Percentiles rank a stretch among this genome's conserved stretches.
Conservation (phyloP, 352 stramenopile species). For the Globisporangium polare region DNA sequence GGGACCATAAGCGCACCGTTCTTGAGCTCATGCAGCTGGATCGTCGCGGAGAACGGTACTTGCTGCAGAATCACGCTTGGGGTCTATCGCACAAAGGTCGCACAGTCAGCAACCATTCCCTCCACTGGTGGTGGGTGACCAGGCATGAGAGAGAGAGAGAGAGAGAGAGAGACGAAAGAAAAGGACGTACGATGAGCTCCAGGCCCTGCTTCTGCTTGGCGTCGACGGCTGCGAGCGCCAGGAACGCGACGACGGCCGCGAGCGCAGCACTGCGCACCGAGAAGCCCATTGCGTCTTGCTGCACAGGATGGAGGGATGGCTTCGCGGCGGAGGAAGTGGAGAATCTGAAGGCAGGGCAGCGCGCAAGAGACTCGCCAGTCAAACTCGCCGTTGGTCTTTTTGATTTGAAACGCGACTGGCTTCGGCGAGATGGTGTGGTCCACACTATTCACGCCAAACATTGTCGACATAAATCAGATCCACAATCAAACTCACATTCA, state of each 20-base stretch:
- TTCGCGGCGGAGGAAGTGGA: not conserved
- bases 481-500: too few species aligned
- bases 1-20: conserved; percentile 37
- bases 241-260: not conserved
- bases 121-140: not conserved
- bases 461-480: not conserved
- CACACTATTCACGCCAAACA: not conserved
- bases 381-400: not conserved
- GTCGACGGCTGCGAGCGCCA: not conserved
- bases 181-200: conserved; percentile 8
- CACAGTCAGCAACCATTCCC: not conserved
- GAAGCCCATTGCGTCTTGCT: not conserved
- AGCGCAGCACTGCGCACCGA: not conserved
- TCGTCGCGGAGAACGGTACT: conserved; percentile 61
- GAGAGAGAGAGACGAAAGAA: not conserved
- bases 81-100: conserved; percentile 22
- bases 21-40: conserved; percentile 65
- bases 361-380: not conserved
- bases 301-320: too few species aligned
- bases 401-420: not conserved
- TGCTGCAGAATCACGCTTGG: conserved; percentile 71
- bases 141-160: not conserved
- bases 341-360: conserved; percentile 1
- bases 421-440: not conserved
- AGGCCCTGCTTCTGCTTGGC: conserved; percentile 7